A percentile compares a stretch with the other conserved stretches of the same genome.
Evolutionary conservation across 441 rosid species (phyloP).

Genomic region (Erysimum pusillum): DNA sequence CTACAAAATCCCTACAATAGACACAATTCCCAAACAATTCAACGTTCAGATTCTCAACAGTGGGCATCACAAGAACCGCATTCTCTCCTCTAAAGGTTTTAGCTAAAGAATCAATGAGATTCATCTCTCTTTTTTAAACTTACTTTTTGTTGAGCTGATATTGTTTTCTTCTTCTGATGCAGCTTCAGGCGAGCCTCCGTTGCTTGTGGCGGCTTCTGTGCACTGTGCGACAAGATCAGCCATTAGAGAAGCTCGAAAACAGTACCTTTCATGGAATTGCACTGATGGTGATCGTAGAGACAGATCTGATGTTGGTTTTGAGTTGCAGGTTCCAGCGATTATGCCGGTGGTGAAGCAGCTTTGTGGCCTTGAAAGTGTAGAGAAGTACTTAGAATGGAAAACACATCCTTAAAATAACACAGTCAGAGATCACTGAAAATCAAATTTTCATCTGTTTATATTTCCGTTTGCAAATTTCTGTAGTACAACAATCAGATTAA

Average conservation of each 20-base stretch:
- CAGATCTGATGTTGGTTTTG: slow-evolving; percentile 41
- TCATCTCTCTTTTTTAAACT: neutral
- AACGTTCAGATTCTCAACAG: slow-evolving; percentile 75
- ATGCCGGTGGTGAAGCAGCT: slow-evolving; percentile 84
- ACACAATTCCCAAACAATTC: slow-evolving; percentile 79
- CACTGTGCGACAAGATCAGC: slow-evolving; percentile 90
- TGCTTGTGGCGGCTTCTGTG: slow-evolving; percentile 77
- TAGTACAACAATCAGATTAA: too few relatives aligned
- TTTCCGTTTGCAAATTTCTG: too few relatives aligned
- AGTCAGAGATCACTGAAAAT: neutral
- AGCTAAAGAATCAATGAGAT: slow-evolving; percentile 10
- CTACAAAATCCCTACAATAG: slow-evolving; percentile 84
- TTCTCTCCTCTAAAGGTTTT: slow-evolving; percentile 85
- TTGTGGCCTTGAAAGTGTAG: slow-evolving; percentile 76
- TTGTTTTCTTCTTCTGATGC: slow-evolving; percentile 36
- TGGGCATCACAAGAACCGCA: slow-evolving; percentile 70
- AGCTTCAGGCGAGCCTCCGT: slow-evolving; percentile 95
- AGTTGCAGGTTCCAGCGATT: slow-evolving; percentile 78
- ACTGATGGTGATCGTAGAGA: slow-evolving; percentile 45
- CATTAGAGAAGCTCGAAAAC: slow-evolving; percentile 72
- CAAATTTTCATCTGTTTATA: neutral
- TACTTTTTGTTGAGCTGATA: neutral
- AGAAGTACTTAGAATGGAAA: slow-evolving; percentile 66
- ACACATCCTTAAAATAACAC: slow-evolving; percentile 32
- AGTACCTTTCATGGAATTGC: slow-evolving; percentile 63